A percentile compares a stretch with the other conserved stretches of the same genome.
Evolutionary conservation across 2,329 filamentous ascomycete genomes (phyloP).

Genomic region (Pseudogymnoascus sp.): DNA sequence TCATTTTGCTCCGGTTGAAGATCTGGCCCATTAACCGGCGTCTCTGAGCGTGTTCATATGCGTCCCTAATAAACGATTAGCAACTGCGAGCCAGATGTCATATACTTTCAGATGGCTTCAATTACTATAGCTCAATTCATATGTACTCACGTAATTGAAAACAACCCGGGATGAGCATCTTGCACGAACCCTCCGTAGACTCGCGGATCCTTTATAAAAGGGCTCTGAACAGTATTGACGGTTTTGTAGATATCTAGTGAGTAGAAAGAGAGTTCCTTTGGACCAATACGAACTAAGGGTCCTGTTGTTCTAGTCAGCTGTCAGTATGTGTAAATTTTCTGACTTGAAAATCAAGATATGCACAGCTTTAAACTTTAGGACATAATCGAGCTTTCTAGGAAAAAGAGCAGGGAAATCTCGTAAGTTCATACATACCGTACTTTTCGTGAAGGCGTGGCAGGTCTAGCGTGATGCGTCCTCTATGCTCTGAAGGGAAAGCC

Average conservation of each 20-base stretch:
- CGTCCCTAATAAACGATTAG: constrained; percentile 16
- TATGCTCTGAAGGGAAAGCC: constrained; percentile 8
- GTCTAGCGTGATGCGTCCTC: constrained; percentile 10
- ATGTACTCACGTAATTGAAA: constrained; percentile 11
- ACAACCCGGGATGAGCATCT: constrained; percentile 11
- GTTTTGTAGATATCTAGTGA: constrained; percentile 13
- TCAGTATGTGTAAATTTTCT: background rate
- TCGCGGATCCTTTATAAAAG: constrained; percentile 11
- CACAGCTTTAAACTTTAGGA: background rate
- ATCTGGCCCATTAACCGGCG: constrained; percentile 27
- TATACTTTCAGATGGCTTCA: background rate
- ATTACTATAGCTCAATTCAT: background rate
- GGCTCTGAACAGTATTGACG: background rate
- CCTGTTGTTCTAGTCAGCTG: background rate
- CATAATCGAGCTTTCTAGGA: background rate
- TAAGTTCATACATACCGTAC: background rate
- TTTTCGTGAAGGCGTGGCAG: constrained; percentile 10
- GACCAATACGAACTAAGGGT: constrained; percentile 11
- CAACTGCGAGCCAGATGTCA: background rate
- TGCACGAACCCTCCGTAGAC: constrained; percentile 12
- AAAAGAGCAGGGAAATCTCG: background rate
- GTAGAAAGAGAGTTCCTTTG: constrained; percentile 12
- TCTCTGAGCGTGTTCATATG: constrained; percentile 24
- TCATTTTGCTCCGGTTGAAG: constrained; percentile 24
- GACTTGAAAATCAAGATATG: background rate